phyloP scores from a whole-genome alignment of 2,329 filamentous ascomycete species.

The Fusarium denticulatum region DNA sequence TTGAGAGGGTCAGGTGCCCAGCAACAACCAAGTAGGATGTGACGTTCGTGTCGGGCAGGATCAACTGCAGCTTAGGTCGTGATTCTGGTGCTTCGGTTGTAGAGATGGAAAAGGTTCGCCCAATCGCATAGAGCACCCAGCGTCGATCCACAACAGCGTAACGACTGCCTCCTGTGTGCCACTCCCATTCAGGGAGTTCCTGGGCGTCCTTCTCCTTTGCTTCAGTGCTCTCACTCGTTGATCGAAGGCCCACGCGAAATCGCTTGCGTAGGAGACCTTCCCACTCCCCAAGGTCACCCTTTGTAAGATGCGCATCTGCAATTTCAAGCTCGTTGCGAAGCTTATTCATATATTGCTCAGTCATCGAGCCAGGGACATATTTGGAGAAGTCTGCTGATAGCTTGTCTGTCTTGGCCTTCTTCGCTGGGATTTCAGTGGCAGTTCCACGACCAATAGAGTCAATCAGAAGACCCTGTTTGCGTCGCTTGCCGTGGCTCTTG shows the following conservation, averaged over 20 bases:
- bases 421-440: conserved; percentile 49
- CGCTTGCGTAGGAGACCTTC: conserved; percentile 61
- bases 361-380: conserved; percentile 60
- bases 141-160: conserved; percentile 70
- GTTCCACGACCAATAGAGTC: conserved; percentile 77
- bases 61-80: conserved; percentile 47
- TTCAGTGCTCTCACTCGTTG: conserved; percentile 27
- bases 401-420: conserved; percentile 47
- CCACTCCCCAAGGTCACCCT: conserved; percentile 59
- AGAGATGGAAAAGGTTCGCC: conserved; percentile 68
- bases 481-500: conserved; percentile 63
- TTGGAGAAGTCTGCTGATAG: conserved; percentile 48
- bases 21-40: conserved; percentile 68
- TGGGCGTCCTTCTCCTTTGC: conserved; percentile 40
- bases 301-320: conserved; percentile 60
- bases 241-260: conserved; percentile 56
- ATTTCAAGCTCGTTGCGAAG: conserved; percentile 56
- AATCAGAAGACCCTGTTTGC: conserved; percentile 72
- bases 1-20: conserved; percentile 68
- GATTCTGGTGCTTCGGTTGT: conserved; percentile 51
- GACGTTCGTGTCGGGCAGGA: conserved; percentile 63
- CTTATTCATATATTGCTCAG: conserved; percentile 59
- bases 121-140: conserved; percentile 72
- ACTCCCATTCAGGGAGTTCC: conserved; percentile 60
- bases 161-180: conserved; percentile 54